These are phyloP conservation scores for Hanseniaspora vineae DNA, from an alignment of 805 yeast species.

Conservation along the genomic window DNA sequence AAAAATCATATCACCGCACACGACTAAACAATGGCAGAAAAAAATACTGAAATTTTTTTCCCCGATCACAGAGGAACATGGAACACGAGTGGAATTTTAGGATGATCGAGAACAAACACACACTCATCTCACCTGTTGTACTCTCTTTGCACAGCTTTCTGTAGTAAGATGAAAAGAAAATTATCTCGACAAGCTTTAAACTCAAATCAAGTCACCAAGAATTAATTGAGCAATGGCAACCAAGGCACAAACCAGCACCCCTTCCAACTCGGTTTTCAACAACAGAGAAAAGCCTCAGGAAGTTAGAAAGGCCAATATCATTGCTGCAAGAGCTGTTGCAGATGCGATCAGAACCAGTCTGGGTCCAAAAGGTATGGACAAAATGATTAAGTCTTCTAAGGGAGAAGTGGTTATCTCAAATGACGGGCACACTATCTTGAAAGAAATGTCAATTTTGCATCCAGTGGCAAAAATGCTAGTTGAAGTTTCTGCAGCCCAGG, in stretches of 20 bases:
- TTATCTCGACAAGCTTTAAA: too few relatives aligned
- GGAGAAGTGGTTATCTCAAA: conserved; percentile 93
- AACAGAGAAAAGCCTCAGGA: conserved; percentile 93
- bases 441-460: conserved; percentile 96
- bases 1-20: too few relatives aligned
- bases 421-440: conserved; percentile 94
- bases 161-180: too few relatives aligned
- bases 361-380: conserved; percentile 99
- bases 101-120: too few relatives aligned
- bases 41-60: too few relatives aligned
- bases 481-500: conserved; percentile 95
- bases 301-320: conserved; percentile 76
- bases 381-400: conserved; percentile 87
- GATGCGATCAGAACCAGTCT: conserved; percentile 91
- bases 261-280: conserved; percentile 79
- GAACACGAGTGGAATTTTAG: too few relatives aligned
- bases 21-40: too few relatives aligned
- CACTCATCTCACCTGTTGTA: too few relatives aligned
- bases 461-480: conserved; percentile 99
- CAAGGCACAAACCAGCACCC: conserved; percentile 16
- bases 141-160: too few relatives aligned
- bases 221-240: conserved; percentile 12
- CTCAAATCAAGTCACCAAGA: neutral
- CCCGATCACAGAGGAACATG: too few relatives aligned
- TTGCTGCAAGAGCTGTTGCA: conserved; percentile 89